Conservation (phyloP, 208 protist genomes). For the Acanthamoeba royreba region DNA sequence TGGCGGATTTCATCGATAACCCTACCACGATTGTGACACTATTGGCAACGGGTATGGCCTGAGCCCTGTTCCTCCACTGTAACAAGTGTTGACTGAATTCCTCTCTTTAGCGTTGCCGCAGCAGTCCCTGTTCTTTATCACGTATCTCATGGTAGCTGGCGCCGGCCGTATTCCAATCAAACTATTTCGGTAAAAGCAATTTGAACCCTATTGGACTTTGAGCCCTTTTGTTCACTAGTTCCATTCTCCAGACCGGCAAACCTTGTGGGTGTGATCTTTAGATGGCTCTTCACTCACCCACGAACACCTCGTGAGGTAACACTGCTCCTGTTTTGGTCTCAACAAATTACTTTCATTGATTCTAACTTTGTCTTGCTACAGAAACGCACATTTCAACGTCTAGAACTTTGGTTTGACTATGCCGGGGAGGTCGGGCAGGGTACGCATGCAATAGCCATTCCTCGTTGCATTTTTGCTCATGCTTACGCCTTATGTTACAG, state of each 20-base stretch:
- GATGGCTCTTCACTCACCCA: neutral
- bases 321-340: too few species aligned
- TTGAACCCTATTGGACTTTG: neutral
- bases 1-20: conserved; percentile 28
- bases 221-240: too few species aligned
- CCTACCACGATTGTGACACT: neutral
- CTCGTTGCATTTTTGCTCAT: neutral
- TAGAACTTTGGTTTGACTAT: neutral
- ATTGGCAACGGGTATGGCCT: neutral
- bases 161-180: neutral
- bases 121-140: conserved; percentile 41
- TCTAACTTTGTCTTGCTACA: too few species aligned
- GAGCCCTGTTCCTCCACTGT: neutral
- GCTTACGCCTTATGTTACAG: neutral
- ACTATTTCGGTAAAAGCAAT: neutral
- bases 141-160: neutral
- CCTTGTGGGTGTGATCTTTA: neutral
- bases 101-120: neutral
- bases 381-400: neutral
- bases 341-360: neutral
- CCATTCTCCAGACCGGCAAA: neutral
- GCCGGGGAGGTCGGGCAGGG: neutral
- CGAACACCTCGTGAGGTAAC: neutral
- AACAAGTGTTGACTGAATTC: too few species aligned
- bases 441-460: neutral